Conservation (phyloP, 495 filamentous ascomycete species). For the Elasticomyces elasticus region DNA sequence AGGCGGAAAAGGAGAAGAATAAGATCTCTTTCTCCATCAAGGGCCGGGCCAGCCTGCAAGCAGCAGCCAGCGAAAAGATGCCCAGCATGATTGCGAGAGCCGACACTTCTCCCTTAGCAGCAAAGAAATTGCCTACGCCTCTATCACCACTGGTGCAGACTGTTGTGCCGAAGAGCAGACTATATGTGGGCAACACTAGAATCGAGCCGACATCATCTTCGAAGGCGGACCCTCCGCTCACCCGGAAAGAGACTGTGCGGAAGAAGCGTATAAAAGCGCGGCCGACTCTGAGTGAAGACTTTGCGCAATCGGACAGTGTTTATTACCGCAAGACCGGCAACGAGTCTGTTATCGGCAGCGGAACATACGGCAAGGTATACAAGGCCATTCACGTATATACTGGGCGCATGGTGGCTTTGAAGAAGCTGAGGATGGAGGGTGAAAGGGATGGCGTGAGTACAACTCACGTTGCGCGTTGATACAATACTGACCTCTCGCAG, state of each 20-base stretch:
- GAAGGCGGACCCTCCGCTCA: slow-evolving; percentile 34
- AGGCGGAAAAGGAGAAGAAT: slow-evolving; percentile 14
- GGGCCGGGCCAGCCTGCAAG: slow-evolving; percentile 8
- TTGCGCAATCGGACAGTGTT: slow-evolving; percentile 70
- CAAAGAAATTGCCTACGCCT: slow-evolving; percentile 14
- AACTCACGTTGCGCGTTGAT: not conserved
- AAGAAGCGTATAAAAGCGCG: slow-evolving; percentile 61
- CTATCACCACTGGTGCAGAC: slow-evolving; percentile 18
- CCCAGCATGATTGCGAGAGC: not conserved
- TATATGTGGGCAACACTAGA: slow-evolving; percentile 21
- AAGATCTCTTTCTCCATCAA: slow-evolving; percentile 25
- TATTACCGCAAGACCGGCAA: slow-evolving; percentile 89
- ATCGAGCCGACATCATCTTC: not conserved
- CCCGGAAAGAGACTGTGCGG: slow-evolving; percentile 54
- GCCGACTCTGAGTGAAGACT: slow-evolving; percentile 58
- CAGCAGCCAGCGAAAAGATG: slow-evolving; percentile 7
- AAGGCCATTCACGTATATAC: slow-evolving; percentile 96
- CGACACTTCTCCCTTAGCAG: slow-evolving; percentile 9
- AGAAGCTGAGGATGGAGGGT: slow-evolving; percentile 90
- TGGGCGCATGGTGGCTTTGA: slow-evolving; percentile 78
- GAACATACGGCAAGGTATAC: slow-evolving; percentile 95
- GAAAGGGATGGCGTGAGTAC: slow-evolving; percentile 70
- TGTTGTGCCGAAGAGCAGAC: slow-evolving; percentile 15
- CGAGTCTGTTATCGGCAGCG: slow-evolving; percentile 86
- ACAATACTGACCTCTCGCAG: slow-evolving; percentile 26